These are phyloP conservation scores for Gymnopus androsaceus DNA, from an alignment of 1,284 basidiomycete genomes.

Conservation along the genomic window DNA sequence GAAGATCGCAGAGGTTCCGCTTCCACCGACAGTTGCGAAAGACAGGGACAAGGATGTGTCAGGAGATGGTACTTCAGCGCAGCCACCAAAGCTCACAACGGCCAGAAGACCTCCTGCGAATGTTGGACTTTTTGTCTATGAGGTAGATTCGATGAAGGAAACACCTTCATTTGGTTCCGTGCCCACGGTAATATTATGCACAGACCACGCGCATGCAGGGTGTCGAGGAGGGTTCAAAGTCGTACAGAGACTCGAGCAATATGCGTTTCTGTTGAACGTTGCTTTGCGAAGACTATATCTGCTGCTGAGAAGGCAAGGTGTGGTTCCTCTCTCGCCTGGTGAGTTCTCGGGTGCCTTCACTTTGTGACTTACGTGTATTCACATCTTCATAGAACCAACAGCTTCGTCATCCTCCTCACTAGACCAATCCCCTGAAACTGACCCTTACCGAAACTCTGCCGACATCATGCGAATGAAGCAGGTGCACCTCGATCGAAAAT, in stretches of 20 bases:
- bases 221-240: conserved; percentile 83
- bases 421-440: conserved; percentile 40
- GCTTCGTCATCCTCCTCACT: conserved; percentile 33
- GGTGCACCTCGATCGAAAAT: conserved; percentile 91
- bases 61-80: conserved; percentile 29
- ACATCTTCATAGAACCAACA: conserved; percentile 31
- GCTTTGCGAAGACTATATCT: conserved; percentile 91
- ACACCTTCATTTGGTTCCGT: conserved; percentile 68
- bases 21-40: conserved; percentile 39
- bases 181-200: conserved; percentile 74
- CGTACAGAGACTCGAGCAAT: conserved; percentile 95
- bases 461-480: conserved; percentile 96
- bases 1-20: conserved; percentile 68
- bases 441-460: conserved; percentile 81
- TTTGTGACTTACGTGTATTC: conserved; percentile 19
- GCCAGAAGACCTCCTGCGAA: conserved; percentile 76
- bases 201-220: conserved; percentile 68
- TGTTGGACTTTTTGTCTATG: conserved; percentile 76
- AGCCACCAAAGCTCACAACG: conserved; percentile 60
- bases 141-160: conserved; percentile 64
- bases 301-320: conserved; percentile 88
- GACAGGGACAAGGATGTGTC: conserved; percentile 48
- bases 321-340: conserved; percentile 81
- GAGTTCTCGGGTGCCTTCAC: conserved; percentile 33
- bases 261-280: conserved; percentile 95